A percentile compares a stretch with the other conserved stretches of the same genome.
Conservation (phyloP, 768 basidiomycete genomes). For the Porphyrellus cyaneotinctus region DNA sequence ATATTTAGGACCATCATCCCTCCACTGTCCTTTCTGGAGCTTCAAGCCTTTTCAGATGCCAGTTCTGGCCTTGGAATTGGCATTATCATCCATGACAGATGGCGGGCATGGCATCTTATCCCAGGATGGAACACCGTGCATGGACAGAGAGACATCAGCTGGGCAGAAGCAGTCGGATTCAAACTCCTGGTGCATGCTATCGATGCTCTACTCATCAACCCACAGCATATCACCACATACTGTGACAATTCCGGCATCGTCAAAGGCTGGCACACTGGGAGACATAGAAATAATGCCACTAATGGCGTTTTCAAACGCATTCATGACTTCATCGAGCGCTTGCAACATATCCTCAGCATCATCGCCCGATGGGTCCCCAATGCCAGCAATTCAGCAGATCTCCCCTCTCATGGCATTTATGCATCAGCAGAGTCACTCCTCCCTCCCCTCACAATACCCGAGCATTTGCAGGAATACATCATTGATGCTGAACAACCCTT, state of each 20-base stretch:
- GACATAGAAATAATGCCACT: rapidly evolving
- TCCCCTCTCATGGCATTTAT: too few relatives aligned
- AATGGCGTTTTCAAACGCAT: not conserved
- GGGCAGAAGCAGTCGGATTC: too few relatives aligned
- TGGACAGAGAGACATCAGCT: not conserved
- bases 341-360: too few relatives aligned
- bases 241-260: not conserved
- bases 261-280: too few relatives aligned
- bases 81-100: not conserved
- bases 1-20: not conserved
- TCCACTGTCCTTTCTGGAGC: not conserved
- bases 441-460: too few relatives aligned
- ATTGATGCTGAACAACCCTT: too few relatives aligned
- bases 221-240: not conserved
- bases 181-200: not conserved
- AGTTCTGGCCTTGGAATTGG: too few relatives aligned
- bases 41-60: not conserved
- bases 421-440: too few relatives aligned
- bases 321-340: not conserved
- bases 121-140: not conserved
- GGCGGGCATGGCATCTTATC: too few relatives aligned
- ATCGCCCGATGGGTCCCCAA: too few relatives aligned
- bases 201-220: rapidly evolving
- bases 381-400: too few relatives aligned
- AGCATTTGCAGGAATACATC: too few relatives aligned